phyloP scores from a whole-genome alignment of 2,329 filamentous ascomycete genomes.

The Neurospora sp. region DNA sequence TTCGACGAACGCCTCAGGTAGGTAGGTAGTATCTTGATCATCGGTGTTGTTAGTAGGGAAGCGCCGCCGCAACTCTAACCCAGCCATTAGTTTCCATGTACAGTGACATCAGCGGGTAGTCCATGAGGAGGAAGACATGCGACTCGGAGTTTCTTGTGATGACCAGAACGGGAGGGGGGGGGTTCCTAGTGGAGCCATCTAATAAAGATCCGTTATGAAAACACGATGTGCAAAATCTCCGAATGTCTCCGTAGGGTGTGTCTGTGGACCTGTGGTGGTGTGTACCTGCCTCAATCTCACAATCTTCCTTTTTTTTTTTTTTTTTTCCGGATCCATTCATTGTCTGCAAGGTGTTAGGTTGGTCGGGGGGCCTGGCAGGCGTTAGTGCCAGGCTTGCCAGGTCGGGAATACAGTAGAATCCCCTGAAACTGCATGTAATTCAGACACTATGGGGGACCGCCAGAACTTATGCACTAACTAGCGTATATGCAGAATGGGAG shows the following conservation, averaged over 20 bases:
- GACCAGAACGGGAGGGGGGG: not conserved
- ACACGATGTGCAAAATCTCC: not conserved
- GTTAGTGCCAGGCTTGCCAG: not conserved
- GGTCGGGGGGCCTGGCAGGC: not conserved
- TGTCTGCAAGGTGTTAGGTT: not conserved
- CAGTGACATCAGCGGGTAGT: not conserved
- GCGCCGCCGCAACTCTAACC: not conserved
- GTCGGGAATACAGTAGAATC: not conserved
- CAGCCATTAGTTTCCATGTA: not conserved
- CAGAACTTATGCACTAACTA: too few relatives aligned
- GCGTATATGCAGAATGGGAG: too few relatives aligned
- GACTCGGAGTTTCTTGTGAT: not conserved
- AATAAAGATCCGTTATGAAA: not conserved
- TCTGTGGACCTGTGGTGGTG: not conserved
- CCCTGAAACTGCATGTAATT: too few relatives aligned
- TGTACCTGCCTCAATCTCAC: not conserved
- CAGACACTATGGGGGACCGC: too few relatives aligned
- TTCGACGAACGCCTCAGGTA: not conserved
- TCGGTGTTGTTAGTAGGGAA: not conserved
- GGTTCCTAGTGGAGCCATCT: not conserved
- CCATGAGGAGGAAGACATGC: not conserved
- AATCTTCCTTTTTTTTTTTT: not conserved
- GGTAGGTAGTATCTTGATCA: not conserved
- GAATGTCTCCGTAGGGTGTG: not conserved
- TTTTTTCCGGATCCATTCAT: not conserved